These are phyloP conservation scores for Psophocarpus tetragonolobus DNA, from an alignment of 306 rosid species.

Conservation along the genomic window DNA sequence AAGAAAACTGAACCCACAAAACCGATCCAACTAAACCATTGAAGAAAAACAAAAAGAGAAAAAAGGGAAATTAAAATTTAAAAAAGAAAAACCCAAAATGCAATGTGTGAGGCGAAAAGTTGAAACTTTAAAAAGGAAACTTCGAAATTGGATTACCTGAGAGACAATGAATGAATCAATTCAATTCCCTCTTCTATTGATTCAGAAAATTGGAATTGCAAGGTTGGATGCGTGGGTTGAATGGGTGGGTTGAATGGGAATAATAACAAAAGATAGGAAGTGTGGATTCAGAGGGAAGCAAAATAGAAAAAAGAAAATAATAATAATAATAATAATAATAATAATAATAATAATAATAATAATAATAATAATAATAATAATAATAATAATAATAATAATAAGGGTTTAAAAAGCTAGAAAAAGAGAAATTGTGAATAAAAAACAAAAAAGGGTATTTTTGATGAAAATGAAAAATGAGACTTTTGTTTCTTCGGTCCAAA, in stretches of 20 bases:
- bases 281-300: conserved; percentile 22
- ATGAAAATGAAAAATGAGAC: conserved; percentile 10
- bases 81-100: neutral
- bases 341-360: too few species aligned
- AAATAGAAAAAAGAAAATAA: too few species aligned
- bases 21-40: conserved; percentile 20
- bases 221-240: conserved; percentile 19
- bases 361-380: too few species aligned
- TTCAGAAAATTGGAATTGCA: neutral
- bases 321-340: too few species aligned
- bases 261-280: neutral
- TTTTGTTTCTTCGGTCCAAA: conserved; percentile 40
- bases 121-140: neutral
- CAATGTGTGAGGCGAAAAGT: neutral
- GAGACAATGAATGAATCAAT: conserved; percentile 22
- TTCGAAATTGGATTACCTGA: conserved; percentile 24
- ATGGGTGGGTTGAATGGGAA: conserved; percentile 26
- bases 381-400: neutral
- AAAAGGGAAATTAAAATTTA: neutral
- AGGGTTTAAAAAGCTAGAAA: neutral
- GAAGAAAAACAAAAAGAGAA: neutral
- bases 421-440: neutral
- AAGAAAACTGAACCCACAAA: neutral
- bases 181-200: neutral
- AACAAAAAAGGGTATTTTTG: neutral